Evolutionary conservation across 495 filamentous ascomycete species (phyloP).

Genomic region (Neurospora sp.): DNA sequence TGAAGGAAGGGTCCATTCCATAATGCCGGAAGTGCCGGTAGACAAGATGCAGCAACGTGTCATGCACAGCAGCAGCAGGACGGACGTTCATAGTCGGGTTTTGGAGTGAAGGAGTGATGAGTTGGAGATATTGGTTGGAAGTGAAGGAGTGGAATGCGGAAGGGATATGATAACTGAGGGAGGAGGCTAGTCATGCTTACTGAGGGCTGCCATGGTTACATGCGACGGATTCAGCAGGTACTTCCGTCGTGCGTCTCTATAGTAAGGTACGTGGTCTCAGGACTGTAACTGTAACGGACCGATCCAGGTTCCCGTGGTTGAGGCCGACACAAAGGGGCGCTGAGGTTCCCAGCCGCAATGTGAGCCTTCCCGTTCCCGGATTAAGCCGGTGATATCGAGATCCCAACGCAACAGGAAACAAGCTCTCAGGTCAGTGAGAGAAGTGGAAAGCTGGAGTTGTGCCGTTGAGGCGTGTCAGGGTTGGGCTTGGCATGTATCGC

Average conservation of each 20-base stretch:
- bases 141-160: neutral
- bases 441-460: neutral
- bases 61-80: neutral
- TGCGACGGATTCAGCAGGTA: neutral
- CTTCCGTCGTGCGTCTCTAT: neutral
- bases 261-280: neutral
- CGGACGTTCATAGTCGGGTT: neutral
- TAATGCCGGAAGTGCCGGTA: slow-evolving; percentile 1
- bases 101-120: slow-evolving; percentile 1
- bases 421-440: neutral
- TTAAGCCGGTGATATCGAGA: neutral
- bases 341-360: neutral
- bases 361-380: neutral
- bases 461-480: neutral
- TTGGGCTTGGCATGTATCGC: neutral
- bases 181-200: slow-evolving; percentile 19
- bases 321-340: neutral
- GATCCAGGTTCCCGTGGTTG: neutral
- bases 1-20: neutral
- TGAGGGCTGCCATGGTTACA: slow-evolving; percentile 25
- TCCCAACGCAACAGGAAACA: neutral
- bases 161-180: neutral
- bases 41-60: neutral
- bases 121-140: neutral
- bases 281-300: neutral